Base-by-base conservation (phyloP, 768 basidiomycete species). In the Lactarius evosmus region DNA sequence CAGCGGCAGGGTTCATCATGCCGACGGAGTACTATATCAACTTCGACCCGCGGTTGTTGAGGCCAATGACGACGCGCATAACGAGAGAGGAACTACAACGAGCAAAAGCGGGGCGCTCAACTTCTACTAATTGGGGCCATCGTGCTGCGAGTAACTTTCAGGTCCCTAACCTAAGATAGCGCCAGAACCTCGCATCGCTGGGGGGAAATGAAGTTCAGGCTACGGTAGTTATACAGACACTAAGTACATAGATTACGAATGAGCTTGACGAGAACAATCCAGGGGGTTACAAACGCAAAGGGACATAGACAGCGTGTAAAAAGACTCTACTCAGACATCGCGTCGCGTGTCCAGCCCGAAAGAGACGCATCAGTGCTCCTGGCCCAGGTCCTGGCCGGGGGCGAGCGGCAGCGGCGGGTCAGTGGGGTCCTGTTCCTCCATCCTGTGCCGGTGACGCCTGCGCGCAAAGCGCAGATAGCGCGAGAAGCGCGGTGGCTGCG, bases 381-480 rank as follows among this genome's bases (percentile, higher is more conserved):
- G 9, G 6, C 14, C 62, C 27, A 17, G 25, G 34, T 33, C 16
- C 6, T 8, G 41, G 29, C 69, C 70, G n/a, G 69, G 60, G 30
- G 70, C 68, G 1, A 66, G 52, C 1, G 71, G 66, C 67, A 67
- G 61, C 25, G 69, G 69, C 5, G 68, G 67, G 55, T 72, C 64
- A 50, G 71, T 72, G 41, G 66, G 67, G 65, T 73, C 73, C n/a
- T 69, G 65, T 25, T 69, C 72, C 32, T 58, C 56, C 34, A 63
- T 54, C 52, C 63, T 57, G 36, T 65, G 60, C 4, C 70, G 61
- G 22, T 70, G 67, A 56, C 71, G 68, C 30, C 73, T 69, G 30
- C 72, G 67, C 4, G 75, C 75, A 36, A 72, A 70, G 33, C 71
- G 69, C 54, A 76, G 63, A 65, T 75, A 76, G 6, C 75, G 72